phyloP scores from a whole-genome alignment of 2,329 filamentous ascomycete species.

The Fusarium nelsonii region DNA sequence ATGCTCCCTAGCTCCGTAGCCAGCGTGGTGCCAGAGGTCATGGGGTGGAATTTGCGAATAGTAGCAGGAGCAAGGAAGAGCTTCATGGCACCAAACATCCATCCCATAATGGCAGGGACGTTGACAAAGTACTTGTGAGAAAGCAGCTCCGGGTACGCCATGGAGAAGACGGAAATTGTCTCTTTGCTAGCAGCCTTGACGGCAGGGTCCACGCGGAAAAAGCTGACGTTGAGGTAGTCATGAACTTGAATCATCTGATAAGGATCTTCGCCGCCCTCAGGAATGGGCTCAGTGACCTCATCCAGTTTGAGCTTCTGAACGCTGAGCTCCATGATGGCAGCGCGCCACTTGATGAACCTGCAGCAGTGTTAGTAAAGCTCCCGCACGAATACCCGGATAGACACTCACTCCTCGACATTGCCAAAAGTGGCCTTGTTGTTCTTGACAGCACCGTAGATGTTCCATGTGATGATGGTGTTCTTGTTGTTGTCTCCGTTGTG shows the following conservation, averaged over 20 bases:
- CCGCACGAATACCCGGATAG: background rate
- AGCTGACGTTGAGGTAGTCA: slow-evolving; percentile 90
- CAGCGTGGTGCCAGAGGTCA: slow-evolving; percentile 78
- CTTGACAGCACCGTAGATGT: slow-evolving; percentile 91
- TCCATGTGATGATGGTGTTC: slow-evolving; percentile 84
- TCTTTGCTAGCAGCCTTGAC: slow-evolving; percentile 82
- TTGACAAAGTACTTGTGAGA: slow-evolving; percentile 94
- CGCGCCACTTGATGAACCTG: slow-evolving; percentile 91
- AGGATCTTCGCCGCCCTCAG: slow-evolving; percentile 80
- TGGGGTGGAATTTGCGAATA: slow-evolving; percentile 82
- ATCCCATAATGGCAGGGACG: slow-evolving; percentile 91
- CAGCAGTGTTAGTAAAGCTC: slow-evolving; percentile 21
- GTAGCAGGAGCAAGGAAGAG: slow-evolving; percentile 79
- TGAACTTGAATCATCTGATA: slow-evolving; percentile 95
- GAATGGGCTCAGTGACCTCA: slow-evolving; percentile 76
- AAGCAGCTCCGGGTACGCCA: slow-evolving; percentile 89
- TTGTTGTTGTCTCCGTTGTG: slow-evolving; percentile 69
- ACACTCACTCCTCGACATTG: slow-evolving; percentile 79
- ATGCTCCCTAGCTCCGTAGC: slow-evolving; percentile 70
- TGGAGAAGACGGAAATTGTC: slow-evolving; percentile 84
- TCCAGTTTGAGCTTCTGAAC: slow-evolving; percentile 79
- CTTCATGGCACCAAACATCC: slow-evolving; percentile 82
- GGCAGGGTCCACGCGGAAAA: slow-evolving; percentile 82
- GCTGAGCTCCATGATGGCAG: slow-evolving; percentile 89
- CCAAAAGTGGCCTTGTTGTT: slow-evolving; percentile 86